These are phyloP conservation scores for Cucurbita argyrosperma DNA, from an alignment of 306 rosid species.

Conservation along the genomic window DNA sequence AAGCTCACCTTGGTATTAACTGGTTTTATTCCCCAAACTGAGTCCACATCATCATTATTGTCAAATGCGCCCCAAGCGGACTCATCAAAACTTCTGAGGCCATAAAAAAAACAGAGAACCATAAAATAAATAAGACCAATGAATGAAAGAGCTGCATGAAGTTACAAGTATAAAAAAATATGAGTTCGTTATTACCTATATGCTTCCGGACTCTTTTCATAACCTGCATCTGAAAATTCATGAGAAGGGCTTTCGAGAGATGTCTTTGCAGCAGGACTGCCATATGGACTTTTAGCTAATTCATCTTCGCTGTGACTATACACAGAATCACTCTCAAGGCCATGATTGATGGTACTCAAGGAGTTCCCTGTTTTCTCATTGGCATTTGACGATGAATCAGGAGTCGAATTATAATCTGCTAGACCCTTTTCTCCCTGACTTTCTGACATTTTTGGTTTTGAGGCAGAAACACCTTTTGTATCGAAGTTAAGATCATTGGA, in stretches of 20 bases:
- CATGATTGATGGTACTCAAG: slow-evolving; percentile 26
- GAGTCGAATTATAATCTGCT: slow-evolving; percentile 32
- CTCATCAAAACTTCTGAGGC: slow-evolving; percentile 65
- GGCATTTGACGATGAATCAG: slow-evolving; percentile 32
- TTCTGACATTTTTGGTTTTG: slow-evolving; percentile 29
- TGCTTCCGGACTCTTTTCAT: slow-evolving; percentile 45
- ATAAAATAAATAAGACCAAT: background rate
- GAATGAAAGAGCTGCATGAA: background rate
- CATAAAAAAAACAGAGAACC: slow-evolving; percentile 14
- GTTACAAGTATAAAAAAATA: background rate
- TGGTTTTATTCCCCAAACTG: slow-evolving; percentile 75
- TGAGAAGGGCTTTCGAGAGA: slow-evolving; percentile 50
- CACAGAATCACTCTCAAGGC: slow-evolving; percentile 46
- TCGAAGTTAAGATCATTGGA: slow-evolving; percentile 49
- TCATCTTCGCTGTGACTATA: slow-evolving; percentile 55
- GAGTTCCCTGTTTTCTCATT: slow-evolving; percentile 31
- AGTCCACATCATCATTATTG: slow-evolving; percentile 72
- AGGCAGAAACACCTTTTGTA: slow-evolving; percentile 12
- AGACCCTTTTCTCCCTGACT: slow-evolving; percentile 22
- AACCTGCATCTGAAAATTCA: slow-evolving; percentile 37
- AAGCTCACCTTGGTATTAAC: slow-evolving; percentile 48
- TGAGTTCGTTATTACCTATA: slow-evolving; percentile 27
- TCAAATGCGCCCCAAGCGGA: slow-evolving; percentile 84
- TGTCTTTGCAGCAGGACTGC: slow-evolving; percentile 52
- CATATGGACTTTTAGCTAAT: slow-evolving; percentile 51